Conservation (phyloP, 306 rosid species). For the Luffa acutangula region DNA sequence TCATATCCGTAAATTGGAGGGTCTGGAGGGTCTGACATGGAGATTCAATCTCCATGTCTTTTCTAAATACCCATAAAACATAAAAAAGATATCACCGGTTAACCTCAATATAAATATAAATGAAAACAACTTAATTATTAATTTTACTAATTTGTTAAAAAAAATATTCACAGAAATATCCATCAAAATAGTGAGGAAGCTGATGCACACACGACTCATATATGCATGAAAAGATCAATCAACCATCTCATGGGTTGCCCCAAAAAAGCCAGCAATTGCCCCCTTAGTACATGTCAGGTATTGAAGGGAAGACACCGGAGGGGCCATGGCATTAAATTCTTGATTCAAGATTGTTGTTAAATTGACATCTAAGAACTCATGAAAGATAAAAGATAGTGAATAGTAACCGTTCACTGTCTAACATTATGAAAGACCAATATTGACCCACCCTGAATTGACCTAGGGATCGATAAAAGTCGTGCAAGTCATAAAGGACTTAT, state of each 20-base stretch:
- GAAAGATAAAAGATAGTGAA: neutral
- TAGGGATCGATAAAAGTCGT: too few relatives aligned
- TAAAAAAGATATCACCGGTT: too few relatives aligned
- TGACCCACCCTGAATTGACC: neutral
- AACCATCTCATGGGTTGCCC: constrained; percentile 5
- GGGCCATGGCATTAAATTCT: constrained; percentile 5
- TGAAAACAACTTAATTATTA: too few relatives aligned
- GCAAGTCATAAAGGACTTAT: too few relatives aligned
- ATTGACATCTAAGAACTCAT: neutral
- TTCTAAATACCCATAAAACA: too few relatives aligned
- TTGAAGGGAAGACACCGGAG: neutral
- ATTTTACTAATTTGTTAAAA: too few relatives aligned
- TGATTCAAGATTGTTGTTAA: neutral
- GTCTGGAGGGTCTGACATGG: too few relatives aligned
- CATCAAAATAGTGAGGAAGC: neutral
- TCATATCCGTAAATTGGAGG: too few relatives aligned
- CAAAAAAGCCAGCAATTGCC: neutral
- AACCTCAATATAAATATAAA: too few relatives aligned
- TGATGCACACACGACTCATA: neutral
- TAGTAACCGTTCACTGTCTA: neutral
- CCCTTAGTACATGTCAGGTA: neutral
- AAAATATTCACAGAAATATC: too few relatives aligned
- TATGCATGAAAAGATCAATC: neutral
- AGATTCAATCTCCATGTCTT: too few relatives aligned
- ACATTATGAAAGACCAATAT: too few relatives aligned